Evolutionary conservation across 176 grass and related monocot species (phyloP).

Genomic region (Eremochloa ophiuroides): DNA sequence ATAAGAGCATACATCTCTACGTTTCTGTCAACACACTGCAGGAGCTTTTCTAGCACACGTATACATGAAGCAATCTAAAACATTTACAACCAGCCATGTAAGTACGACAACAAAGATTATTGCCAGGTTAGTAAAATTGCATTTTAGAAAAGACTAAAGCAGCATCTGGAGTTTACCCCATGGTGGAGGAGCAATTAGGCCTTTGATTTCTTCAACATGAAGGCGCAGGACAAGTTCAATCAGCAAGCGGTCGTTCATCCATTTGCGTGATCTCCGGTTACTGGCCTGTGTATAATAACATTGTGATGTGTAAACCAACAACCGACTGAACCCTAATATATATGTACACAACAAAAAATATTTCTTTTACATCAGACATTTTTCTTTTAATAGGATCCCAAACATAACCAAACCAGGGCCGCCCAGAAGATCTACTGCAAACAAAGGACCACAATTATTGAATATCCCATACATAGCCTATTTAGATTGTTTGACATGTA

Average conservation of each 20-base stretch:
- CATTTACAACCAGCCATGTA: not conserved
- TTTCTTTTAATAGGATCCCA: too few relatives aligned
- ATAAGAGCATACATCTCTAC: too few relatives aligned
- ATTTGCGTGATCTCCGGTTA: slow-evolving; percentile 74
- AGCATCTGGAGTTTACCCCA: slow-evolving; percentile 50
- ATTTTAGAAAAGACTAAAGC: not conserved
- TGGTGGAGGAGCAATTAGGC: slow-evolving; percentile 92
- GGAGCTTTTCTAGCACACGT: not conserved
- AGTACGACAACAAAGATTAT: not conserved
- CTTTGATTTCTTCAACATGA: slow-evolving; percentile 90
- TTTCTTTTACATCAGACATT: too few relatives aligned
- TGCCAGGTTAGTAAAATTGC: not conserved
- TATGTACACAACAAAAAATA: too few relatives aligned
- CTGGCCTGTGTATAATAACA: slow-evolving; percentile 58
- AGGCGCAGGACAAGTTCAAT: slow-evolving; percentile 82
- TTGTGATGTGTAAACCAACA: slow-evolving; percentile 22
- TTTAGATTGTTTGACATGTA: too few relatives aligned
- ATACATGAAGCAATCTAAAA: not conserved
- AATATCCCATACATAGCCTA: too few relatives aligned
- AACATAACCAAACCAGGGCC: too few relatives aligned
- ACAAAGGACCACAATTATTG: too few relatives aligned
- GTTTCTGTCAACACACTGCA: too few relatives aligned
- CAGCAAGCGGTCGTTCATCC: slow-evolving; percentile 86
- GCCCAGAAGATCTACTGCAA: too few relatives aligned
- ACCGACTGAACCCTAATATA: not conserved